phyloP scores from a whole-genome alignment of 352 stramenopile species.

The Phytophthora kernoviae region DNA sequence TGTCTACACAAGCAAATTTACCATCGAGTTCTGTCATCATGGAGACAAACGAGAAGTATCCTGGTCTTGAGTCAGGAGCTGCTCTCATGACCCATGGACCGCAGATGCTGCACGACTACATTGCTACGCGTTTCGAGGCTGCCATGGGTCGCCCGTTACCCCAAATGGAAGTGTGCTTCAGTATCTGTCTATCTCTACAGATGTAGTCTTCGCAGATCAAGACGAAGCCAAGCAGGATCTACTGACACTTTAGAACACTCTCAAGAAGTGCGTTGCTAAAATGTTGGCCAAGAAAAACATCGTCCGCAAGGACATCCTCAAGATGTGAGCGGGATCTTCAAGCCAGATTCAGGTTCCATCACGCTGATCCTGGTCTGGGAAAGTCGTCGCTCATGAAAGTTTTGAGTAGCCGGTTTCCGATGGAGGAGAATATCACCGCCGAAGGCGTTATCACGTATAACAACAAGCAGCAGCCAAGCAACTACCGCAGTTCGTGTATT shows the following conservation, averaged over 20 bases:
- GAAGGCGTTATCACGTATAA: constrained; percentile 52
- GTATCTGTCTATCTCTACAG: constrained; percentile 29
- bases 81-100: constrained; percentile 36
- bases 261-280: constrained; percentile 31
- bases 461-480: constrained; percentile 29
- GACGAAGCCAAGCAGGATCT: constrained; percentile 29
- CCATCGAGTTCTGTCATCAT: constrained; percentile 5
- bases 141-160: constrained; percentile 43
- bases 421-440: constrained; percentile 30
- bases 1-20: constrained; percentile 1
- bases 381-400: constrained; percentile 42
- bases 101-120: constrained; percentile 37
- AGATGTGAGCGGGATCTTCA: constrained; percentile 51
- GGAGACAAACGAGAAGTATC: constrained; percentile 4
- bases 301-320: constrained; percentile 53
- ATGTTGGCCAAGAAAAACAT: constrained; percentile 40
- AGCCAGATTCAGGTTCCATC: constrained; percentile 42
- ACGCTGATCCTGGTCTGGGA: constrained; percentile 35
- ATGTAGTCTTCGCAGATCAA: constrained; percentile 30
- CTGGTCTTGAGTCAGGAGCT: constrained; percentile 23
- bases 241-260: constrained; percentile 44
- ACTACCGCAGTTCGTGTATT: constrained; percentile 40
- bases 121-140: constrained; percentile 32
- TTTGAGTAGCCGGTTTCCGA: constrained; percentile 39
- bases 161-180: constrained; percentile 44